A percentile compares a stretch with the other conserved stretches of the same genome.
Conservation (phyloP, 139 green algal species). For the Chlorella ohadii region DNA sequence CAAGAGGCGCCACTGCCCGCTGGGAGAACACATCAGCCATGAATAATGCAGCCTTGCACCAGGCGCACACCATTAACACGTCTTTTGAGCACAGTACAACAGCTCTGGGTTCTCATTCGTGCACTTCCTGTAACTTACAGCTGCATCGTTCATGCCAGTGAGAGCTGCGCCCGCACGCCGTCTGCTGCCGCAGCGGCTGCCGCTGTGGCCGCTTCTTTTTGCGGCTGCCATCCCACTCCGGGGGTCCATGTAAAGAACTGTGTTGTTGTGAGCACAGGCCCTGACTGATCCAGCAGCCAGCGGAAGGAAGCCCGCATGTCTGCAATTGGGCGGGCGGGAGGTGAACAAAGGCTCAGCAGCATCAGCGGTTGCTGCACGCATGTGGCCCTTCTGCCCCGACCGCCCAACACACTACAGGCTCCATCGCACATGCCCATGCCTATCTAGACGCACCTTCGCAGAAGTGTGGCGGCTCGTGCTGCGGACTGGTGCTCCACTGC, state of each 20-base stretch:
- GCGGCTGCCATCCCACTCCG: background rate
- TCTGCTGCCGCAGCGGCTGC: background rate
- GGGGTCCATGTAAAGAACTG: constrained; percentile 7
- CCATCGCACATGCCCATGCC: background rate
- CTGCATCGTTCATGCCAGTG: too few species aligned
- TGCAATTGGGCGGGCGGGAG: background rate
- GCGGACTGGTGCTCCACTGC: constrained; percentile 1
- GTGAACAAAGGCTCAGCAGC: too few species aligned
- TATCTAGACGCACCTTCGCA: background rate
- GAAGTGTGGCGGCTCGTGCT: constrained; percentile 29
- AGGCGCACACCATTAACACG: too few species aligned
- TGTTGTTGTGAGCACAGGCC: background rate
- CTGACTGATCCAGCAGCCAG: constrained; percentile 24
- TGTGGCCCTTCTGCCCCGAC: too few species aligned
- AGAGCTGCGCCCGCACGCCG: background rate
- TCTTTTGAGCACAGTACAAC: too few species aligned
- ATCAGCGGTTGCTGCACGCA: too few species aligned
- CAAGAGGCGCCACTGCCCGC: too few species aligned
- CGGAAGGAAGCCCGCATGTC: background rate
- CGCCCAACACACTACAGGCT: too few species aligned
- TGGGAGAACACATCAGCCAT: too few species aligned
- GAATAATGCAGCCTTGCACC: too few species aligned
- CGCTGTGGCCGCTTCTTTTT: background rate
- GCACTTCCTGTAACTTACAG: too few species aligned
- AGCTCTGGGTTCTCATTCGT: too few species aligned